Conservation (phyloP, 2,329 filamentous ascomycete genomes). For the Fusarium clavum region DNA sequence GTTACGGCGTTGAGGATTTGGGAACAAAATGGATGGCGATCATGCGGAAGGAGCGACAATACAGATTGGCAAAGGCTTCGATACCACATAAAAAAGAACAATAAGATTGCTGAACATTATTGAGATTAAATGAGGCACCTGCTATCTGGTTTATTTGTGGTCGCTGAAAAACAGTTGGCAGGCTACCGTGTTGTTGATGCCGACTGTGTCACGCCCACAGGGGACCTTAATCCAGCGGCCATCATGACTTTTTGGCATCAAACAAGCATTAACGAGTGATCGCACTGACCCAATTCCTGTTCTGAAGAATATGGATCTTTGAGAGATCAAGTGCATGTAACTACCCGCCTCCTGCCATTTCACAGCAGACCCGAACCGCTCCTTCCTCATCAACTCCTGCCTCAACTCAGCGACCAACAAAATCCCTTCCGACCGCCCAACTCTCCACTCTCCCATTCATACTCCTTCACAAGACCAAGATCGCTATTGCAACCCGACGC, state of each 20-base stretch:
- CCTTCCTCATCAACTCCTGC: not conserved
- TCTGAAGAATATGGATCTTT: no score
- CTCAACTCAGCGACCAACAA: not conserved
- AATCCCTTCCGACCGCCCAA: no score
- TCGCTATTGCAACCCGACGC: not conserved
- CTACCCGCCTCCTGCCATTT: not conserved
- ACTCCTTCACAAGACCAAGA: not conserved
- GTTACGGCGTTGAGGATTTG: not conserved
- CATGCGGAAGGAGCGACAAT: not conserved
- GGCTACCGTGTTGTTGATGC: not conserved
- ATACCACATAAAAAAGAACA: not conserved
- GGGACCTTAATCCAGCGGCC: no score
- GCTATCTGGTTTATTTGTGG: not conserved
- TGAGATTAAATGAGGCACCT: not conserved
- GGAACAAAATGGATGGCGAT: conserved; percentile 7
- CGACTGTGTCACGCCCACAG: no score
- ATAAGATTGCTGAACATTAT: not conserved
- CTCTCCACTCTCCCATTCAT: not conserved
- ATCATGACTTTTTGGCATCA: no score
- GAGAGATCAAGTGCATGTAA: no score
- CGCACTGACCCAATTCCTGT: no score
- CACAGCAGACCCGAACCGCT: not conserved
- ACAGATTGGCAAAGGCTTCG: conserved; percentile 1
- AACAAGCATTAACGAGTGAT: no score
- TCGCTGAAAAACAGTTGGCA: not conserved